Base-by-base conservation (phyloP, 345 rosid species). In the Erodium maritimum region DNA sequence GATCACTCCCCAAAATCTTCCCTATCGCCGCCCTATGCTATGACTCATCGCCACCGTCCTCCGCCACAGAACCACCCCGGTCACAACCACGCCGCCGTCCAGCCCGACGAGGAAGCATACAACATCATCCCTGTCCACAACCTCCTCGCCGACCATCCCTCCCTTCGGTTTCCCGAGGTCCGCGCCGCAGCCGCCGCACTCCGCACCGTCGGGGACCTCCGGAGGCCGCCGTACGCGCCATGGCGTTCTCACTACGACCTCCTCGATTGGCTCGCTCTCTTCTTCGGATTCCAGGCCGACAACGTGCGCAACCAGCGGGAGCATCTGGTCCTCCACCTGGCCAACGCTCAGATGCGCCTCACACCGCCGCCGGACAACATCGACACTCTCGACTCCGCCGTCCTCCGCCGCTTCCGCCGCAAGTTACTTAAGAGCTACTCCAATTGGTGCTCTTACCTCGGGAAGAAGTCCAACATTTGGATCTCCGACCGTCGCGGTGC, bases 291-390 rank as follows among this genome's bases (percentile, higher is more conserved):
- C 72, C 98, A 91, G 56, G 67, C 61, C 33, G 95, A 80, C 59
- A 91, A 76, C 74, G 96, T 91, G 19, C 82, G 90, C 29, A 91
- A 91, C 75, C 96, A 91, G 77, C 69, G 98, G 21, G 98, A 91
- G 73, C 96, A 91, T 58, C 61, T 91, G 19, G 96, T 91, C 57
- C 95, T 88, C 53, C 98, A 88, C 67, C 83, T 91, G 23, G 90
- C 98, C 9, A 91, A 91, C 66, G 90, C 95, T 19, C 98, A 88
- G 84, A 88, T 91, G 98, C 95, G 98, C 17, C 90, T 88, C 33
- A 56, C 90, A 7, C 95, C 96, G 3, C 98, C 93, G 17, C 96
- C 96, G 20, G 96, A 91, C 50, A 82, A 86, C 63, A 84, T 88
- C 62, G 96, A 91, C 51, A 65, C 88, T 21, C 98, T 91, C 21